Evolutionary conservation across 2,329 filamentous ascomycete species (phyloP).

Genomic region (Exophiala sideris): DNA sequence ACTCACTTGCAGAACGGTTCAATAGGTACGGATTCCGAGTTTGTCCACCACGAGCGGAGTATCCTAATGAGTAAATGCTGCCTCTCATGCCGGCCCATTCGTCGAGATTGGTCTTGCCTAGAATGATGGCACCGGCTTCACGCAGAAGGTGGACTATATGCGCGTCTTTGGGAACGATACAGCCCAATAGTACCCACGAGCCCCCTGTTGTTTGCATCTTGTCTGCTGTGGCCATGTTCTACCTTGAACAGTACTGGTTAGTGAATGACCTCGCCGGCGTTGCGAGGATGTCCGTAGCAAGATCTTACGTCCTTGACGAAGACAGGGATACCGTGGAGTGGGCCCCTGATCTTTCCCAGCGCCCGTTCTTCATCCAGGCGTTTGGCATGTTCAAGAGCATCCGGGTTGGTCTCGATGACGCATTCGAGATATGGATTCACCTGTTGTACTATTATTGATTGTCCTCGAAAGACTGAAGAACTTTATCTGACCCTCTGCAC

Average conservation of each 20-base stretch:
- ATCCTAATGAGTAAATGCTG: slow-evolving; percentile 55
- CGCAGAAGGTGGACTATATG: slow-evolving; percentile 29
- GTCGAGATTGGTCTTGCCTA: slow-evolving; percentile 35
- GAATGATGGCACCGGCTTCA: slow-evolving; percentile 32
- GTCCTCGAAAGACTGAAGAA: neutral
- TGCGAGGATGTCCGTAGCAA: neutral
- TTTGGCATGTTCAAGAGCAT: slow-evolving; percentile 24
- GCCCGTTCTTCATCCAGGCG: slow-evolving; percentile 30
- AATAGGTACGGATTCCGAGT: slow-evolving; percentile 60
- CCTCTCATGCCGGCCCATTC: slow-evolving; percentile 28
- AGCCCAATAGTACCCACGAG: slow-evolving; percentile 27
- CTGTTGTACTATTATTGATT: neutral
- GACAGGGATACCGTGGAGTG: slow-evolving; percentile 36
- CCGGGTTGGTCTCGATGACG: slow-evolving; percentile 32
- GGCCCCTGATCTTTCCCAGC: slow-evolving; percentile 29
- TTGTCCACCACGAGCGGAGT: slow-evolving; percentile 63
- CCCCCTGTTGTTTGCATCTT: slow-evolving; percentile 32
- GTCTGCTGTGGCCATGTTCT: slow-evolving; percentile 33
- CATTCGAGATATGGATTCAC: slow-evolving; percentile 29
- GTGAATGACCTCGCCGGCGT: neutral
- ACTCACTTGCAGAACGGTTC: slow-evolving; percentile 20
- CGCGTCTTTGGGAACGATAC: slow-evolving; percentile 28
- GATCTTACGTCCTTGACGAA: slow-evolving; percentile 32
- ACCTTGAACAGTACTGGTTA: neutral
- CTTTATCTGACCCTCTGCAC: slow-evolving; percentile 20